Base-by-base conservation (phyloP, 331 rosid species). In the Acacia concinna region DNA sequence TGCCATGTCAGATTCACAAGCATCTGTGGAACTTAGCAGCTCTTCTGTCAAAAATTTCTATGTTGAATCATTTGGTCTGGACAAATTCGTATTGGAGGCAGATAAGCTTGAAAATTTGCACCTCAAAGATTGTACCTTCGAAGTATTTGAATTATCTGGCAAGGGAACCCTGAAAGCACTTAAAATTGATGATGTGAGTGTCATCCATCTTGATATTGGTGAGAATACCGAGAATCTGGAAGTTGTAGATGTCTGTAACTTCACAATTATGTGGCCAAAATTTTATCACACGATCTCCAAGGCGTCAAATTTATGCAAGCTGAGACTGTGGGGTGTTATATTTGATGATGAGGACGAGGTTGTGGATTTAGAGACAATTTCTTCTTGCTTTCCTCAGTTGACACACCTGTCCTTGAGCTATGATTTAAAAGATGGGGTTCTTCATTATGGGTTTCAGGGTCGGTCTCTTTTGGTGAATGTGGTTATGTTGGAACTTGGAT, bases 221-320 rank as follows among this genome's bases (percentile, higher is more conserved):
- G 97, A 89, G 77, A 82, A 77, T 78, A 84, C 87, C 9, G 93
- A 89, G 82, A 94, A 89, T 81, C 93, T 92, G 8, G 92, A 91
- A 86, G 78, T 86, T 76, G 89, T 94, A 63, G 94, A 94, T 84
- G 90, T 91, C 32, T 79, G 87, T 74, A 86, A 86, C 87, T 90
- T 86, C 85, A 88, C 94, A 10, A 84, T 89, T 67, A 78, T 82
- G 77, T 87, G 96, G 98, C 91, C 94, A 6, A 89, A 86, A 65
- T 90, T 92, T 83, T 90, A 82, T 78, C 81, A 81, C 13, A 86
- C 84, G 90, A 85, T 94, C 76, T 87, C 91, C 2, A 81, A 73
- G 56, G 85, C 88, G 11, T 66, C 89, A 0, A 88, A 86, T 51
- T 46, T 88, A 41, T 7, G 41, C 18, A 65, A 60, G 74, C 86